Conservation (phyloP, 2,329 filamentous ascomycete genomes). For the Magnaporthiopsis rhizophila region DNA sequence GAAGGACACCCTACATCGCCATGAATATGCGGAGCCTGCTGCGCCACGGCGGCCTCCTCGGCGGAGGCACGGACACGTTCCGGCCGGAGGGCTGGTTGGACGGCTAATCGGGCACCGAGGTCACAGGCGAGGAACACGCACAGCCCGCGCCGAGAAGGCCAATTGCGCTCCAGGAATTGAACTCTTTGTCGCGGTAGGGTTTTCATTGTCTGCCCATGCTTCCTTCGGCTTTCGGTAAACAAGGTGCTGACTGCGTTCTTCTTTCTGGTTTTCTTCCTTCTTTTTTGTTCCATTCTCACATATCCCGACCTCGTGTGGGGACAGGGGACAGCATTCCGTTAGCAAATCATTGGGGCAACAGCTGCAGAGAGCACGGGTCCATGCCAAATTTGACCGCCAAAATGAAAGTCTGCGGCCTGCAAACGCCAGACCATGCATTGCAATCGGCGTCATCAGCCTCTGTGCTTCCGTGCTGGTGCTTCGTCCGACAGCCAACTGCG, state of each 20-base stretch:
- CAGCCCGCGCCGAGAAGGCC: constrained; percentile 18
- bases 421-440: too few species aligned
- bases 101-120: neutral
- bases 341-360: too few species aligned
- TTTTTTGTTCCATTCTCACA: too few species aligned
- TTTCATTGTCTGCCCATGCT: neutral
- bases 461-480: too few species aligned
- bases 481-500: too few species aligned
- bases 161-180: constrained; percentile 31
- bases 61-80: constrained; percentile 9
- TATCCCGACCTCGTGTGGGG: constrained; percentile 17
- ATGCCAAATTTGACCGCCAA: too few species aligned
- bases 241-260: neutral
- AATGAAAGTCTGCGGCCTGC: too few species aligned
- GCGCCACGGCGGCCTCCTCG: constrained; percentile 10
- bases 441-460: too few species aligned
- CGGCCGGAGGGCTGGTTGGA: constrained; percentile 10
- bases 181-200: constrained; percentile 29
- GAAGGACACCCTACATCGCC: constrained; percentile 29
- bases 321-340: too few species aligned
- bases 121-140: constrained; percentile 21
- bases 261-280: too few species aligned
- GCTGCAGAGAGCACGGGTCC: too few species aligned
- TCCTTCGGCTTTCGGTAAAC: too few species aligned
- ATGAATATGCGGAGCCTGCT: constrained; percentile 29